Base-by-base conservation (phyloP, 352 stramenopile species). In the Pythium periplocum region DNA sequence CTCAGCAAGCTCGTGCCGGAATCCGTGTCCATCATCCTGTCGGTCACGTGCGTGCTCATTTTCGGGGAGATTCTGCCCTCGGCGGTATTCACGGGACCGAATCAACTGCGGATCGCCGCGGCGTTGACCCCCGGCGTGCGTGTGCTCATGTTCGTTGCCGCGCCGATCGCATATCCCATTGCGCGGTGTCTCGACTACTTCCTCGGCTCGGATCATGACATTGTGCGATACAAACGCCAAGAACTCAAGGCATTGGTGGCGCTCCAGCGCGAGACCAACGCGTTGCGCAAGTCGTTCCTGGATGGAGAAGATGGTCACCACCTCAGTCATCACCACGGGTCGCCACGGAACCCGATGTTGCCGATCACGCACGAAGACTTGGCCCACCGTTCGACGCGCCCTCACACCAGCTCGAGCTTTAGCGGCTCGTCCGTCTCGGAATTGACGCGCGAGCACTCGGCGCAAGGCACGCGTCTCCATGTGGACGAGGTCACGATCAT, bases 1-100 rank as follows among this genome's bases (percentile, higher is more conserved):
- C 71, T 98, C 45, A 93, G 95, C 66, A 77, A 88, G 43, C 54
- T 98, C 41, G 71, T 98, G 36, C 72, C 88, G 0, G 75, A 93
- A 50, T 70, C 73, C 30, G 59, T 95, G 8, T 96, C 95, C 9
- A 93, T 98, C 59, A 62, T 98, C n/a, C 69, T 98, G n/a, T 98
- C 91, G 4, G 94, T 98, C 2, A 98, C 91, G 0, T 83, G 96
- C 17, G 90, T 99, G 34, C 70, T 99, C 12, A 59, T 98, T 33
- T 98, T 98, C 67, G 95, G 95, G 5, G 96, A 99, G 62, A 98
- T 99, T 57, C 75, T 98, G n/a, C 95, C 95, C 8, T 96, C 79
- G 1, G 95, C 95, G 0, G 66, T 98, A 5, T 99, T 98, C 59
- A 99, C 94, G 2, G 94, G 95, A 0, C 93, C 91, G 5, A 82